phyloP scores from a whole-genome alignment of 2,329 filamentous ascomycete genomes.

The Neofusicoccum ribis region DNA sequence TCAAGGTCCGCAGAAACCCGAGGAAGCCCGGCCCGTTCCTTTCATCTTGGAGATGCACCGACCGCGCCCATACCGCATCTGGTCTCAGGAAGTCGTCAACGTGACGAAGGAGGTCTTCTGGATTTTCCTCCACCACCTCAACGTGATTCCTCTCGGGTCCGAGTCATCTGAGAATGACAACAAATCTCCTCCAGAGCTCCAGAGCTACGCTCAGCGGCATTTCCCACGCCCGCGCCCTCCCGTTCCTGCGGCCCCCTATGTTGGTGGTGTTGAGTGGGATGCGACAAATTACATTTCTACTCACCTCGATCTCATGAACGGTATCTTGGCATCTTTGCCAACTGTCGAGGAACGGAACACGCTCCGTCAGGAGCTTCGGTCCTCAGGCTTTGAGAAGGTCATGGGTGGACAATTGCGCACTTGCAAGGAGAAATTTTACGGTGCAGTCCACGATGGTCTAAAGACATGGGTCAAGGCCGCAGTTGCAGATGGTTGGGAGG shows the following conservation, averaged over 20 bases:
- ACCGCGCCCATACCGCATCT: slow-evolving; percentile 84
- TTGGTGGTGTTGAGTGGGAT: slow-evolving; percentile 97
- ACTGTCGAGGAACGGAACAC: slow-evolving; percentile 69
- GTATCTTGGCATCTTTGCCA: slow-evolving; percentile 78
- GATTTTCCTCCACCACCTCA: slow-evolving; percentile 96
- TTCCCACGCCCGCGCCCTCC: slow-evolving; percentile 87
- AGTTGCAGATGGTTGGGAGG: slow-evolving; percentile 83
- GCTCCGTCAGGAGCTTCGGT: slow-evolving; percentile 73
- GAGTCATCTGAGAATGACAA: slow-evolving; percentile 19
- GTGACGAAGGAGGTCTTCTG: slow-evolving; percentile 99
- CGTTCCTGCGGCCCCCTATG: slow-evolving; percentile 90
- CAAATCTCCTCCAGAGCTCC: not conserved
- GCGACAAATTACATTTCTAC: slow-evolving; percentile 94
- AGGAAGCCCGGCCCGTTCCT: slow-evolving; percentile 72
- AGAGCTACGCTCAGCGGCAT: slow-evolving; percentile 60
- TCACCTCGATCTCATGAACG: slow-evolving; percentile 90
- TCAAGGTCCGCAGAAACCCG: slow-evolving; percentile 71
- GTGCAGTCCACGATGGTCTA: slow-evolving; percentile 83
- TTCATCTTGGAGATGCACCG: slow-evolving; percentile 91
- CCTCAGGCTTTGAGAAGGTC: slow-evolving; percentile 88
- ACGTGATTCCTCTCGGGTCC: slow-evolving; percentile 70
- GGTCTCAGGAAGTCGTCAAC: slow-evolving; percentile 88
- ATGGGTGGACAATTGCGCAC: slow-evolving; percentile 82
- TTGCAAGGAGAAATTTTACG: slow-evolving; percentile 98
- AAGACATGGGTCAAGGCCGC: slow-evolving; percentile 89